Percentiles rank a stretch among this genome's conserved stretches.
Conservation (phyloP, 768 basidiomycete species). For the Podaxis sp. region DNA sequence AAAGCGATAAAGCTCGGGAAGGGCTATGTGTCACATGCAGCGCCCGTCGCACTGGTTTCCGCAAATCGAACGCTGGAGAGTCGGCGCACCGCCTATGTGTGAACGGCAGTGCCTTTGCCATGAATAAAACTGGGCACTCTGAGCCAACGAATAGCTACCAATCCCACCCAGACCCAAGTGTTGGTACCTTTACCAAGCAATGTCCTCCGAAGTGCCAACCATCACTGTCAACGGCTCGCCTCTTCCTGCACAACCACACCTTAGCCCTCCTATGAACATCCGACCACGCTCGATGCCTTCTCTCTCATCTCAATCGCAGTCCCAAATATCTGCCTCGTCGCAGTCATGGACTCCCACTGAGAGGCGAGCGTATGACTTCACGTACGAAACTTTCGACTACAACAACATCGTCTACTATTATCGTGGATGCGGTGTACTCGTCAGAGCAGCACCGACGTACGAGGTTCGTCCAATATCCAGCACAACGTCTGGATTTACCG, state of each 20-base stretch:
- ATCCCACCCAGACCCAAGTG: too few relatives aligned
- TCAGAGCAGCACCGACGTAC: conserved; percentile 41
- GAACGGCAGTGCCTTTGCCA: too few relatives aligned
- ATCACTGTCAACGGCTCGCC: background rate
- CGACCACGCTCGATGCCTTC: background rate
- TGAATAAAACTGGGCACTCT: too few relatives aligned
- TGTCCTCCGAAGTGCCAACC: background rate
- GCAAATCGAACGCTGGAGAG: too few relatives aligned
- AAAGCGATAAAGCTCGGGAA: too few relatives aligned
- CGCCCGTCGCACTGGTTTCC: too few relatives aligned
- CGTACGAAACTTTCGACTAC: conserved; percentile 43
- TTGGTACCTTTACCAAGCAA: background rate
- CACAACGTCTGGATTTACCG: background rate
- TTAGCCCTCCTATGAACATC: background rate
- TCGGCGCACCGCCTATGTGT: too few relatives aligned
- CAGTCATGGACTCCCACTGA: background rate
- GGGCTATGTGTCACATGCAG: too few relatives aligned
- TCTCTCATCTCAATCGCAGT: background rate
- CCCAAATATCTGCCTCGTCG: background rate
- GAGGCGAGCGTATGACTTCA: background rate
- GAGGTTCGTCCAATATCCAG: conserved; percentile 29
- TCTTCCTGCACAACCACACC: background rate
- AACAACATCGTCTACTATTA: conserved; percentile 40
- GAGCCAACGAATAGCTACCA: too few relatives aligned
- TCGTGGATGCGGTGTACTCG: conserved; percentile 18